Evolutionary conservation across 129 eudicot species (phyloP).

Genomic region (Artemisia tridentata): DNA sequence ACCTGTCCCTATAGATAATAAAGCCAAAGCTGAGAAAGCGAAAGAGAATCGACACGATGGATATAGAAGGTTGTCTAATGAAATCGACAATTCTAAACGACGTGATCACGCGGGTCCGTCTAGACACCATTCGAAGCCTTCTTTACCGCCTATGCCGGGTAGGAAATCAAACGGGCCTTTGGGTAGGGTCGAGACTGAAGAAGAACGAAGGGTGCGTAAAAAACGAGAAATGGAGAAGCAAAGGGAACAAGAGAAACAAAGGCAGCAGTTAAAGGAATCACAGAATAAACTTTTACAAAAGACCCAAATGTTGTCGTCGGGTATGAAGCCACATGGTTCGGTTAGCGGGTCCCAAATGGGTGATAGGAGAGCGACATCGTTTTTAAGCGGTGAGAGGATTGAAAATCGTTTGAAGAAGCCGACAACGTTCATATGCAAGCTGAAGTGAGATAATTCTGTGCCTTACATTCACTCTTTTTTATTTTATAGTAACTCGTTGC

Average conservation of each 20-base stretch:
- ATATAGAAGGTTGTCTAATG: conserved; percentile 33
- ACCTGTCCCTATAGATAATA: conserved; percentile 33
- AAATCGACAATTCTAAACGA: conserved; percentile 18
- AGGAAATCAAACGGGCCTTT: conserved; percentile 51
- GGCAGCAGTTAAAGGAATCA: conserved; percentile 66
- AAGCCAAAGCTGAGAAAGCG: background rate
- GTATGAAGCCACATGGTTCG: conserved; percentile 66
- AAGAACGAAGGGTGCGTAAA: conserved; percentile 80
- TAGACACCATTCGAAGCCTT: conserved; percentile 51
- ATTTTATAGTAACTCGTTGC: background rate
- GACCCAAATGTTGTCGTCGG: conserved; percentile 70
- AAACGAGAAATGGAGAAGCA: conserved; percentile 76
- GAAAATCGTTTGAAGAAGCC: conserved; percentile 95
- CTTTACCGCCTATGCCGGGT: conserved; percentile 48
- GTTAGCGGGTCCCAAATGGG: conserved; percentile 84
- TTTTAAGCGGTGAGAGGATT: conserved; percentile 67
- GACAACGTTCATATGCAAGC: conserved; percentile 92
- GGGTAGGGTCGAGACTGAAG: conserved; percentile 83
- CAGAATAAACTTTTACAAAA: conserved; percentile 65
- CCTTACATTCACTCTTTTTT: background rate
- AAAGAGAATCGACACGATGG: conserved; percentile 46
- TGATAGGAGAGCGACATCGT: conserved; percentile 68
- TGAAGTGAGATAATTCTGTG: conserved; percentile 63
- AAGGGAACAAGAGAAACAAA: conserved; percentile 73
- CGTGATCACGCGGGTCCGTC: conserved; percentile 33